Evolutionary conservation across 2,329 filamentous ascomycete species (phyloP).

Genomic region (Calonectria pseudoturangicola): DNA sequence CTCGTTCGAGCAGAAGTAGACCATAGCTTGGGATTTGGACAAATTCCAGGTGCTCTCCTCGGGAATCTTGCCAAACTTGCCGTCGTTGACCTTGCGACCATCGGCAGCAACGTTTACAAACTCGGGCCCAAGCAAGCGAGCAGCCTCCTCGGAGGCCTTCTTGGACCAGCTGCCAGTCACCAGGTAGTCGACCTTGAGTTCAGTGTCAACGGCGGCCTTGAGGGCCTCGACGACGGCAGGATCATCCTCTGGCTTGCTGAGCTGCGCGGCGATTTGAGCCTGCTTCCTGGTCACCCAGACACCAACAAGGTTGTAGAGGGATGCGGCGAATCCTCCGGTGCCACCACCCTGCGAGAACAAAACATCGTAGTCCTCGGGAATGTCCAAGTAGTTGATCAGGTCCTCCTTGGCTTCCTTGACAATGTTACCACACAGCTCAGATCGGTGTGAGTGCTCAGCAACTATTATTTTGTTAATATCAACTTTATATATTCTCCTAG

Average conservation of each 20-base stretch:
- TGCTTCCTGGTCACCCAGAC: slow-evolving; percentile 86
- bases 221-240: slow-evolving; percentile 74
- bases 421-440: slow-evolving; percentile 84
- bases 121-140: slow-evolving; percentile 83
- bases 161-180: slow-evolving; percentile 92
- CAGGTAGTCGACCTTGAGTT: slow-evolving; percentile 90
- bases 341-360: slow-evolving; percentile 93
- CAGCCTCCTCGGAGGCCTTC: slow-evolving; percentile 91
- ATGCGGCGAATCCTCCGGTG: slow-evolving; percentile 88
- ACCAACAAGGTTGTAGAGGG: slow-evolving; percentile 88
- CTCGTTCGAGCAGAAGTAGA: slow-evolving; percentile 96
- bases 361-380: slow-evolving; percentile 91
- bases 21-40: slow-evolving; percentile 80
- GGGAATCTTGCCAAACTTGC: slow-evolving; percentile 91
- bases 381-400: slow-evolving; percentile 83
- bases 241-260: slow-evolving; percentile 66
- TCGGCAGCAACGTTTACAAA: slow-evolving; percentile 86
- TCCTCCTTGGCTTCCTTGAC: slow-evolving; percentile 86
- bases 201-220: slow-evolving; percentile 78
- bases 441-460: slow-evolving; percentile 93
- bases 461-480: too few relatives aligned
- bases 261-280: slow-evolving; percentile 75
- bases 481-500: too few relatives aligned
- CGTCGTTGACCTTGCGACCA: slow-evolving; percentile 77
- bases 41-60: slow-evolving; percentile 85